Percentiles rank a stretch among this genome's conserved stretches.
Evolutionary conservation across 306 rosid genomes (phyloP).

Genomic region (Rubus parviflorus): DNA sequence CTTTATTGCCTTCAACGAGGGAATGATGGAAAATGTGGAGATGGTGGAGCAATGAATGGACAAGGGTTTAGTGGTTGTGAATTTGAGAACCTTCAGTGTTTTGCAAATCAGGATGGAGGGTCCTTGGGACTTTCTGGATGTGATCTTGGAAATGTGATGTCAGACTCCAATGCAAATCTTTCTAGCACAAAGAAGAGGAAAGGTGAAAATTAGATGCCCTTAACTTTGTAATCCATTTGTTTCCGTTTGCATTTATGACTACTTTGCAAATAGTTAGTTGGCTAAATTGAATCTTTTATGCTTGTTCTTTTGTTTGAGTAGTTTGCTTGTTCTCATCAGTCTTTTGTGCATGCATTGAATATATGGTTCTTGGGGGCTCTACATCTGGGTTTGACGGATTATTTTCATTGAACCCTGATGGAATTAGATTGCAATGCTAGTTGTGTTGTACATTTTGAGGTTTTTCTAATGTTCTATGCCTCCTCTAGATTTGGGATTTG

Average conservation of each 20-base stretch:
- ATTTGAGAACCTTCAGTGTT: constrained; percentile 76
- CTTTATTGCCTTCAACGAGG: constrained; percentile 65
- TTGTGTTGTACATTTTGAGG: not conserved
- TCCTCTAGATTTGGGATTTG: not conserved
- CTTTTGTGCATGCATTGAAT: not conserved
- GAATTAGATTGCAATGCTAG: not conserved
- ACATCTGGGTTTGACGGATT: not conserved
- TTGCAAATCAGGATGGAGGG: constrained; percentile 56
- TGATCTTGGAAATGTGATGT: constrained; percentile 46
- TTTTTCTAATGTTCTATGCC: not conserved
- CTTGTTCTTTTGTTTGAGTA: not conserved
- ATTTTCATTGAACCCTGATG: not conserved
- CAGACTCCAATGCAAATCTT: constrained; percentile 34
- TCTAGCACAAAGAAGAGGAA: constrained; percentile 58
- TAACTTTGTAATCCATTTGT: not conserved
- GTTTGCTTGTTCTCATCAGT: not conserved
- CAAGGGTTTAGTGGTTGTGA: constrained; percentile 72
- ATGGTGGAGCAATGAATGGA: constrained; percentile 39
- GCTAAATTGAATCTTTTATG: not conserved
- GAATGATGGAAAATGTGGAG: constrained; percentile 54
- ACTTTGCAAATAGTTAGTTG: not conserved
- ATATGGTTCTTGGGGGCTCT: not conserved
- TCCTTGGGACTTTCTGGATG: constrained; percentile 56
- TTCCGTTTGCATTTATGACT: not conserved
- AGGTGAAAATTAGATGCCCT: constrained; percentile 37